Evolutionary conservation across 139 green algal genomes (phyloP).

Genomic region (Coelastrella sp.): DNA sequence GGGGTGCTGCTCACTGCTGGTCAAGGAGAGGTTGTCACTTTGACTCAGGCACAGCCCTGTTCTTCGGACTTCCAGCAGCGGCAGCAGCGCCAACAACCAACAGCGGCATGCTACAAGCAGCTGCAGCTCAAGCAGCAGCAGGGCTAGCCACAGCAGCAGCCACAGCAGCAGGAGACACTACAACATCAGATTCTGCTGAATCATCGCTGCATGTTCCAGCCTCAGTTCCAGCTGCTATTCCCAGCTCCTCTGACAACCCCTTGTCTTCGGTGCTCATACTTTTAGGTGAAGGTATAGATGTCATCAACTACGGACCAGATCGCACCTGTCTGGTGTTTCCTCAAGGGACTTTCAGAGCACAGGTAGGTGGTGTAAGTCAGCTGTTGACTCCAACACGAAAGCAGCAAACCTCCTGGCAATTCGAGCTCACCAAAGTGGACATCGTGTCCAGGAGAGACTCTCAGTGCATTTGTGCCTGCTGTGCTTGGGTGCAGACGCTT

Average conservation of each 20-base stretch:
- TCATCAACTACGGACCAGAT: constrained; percentile 51
- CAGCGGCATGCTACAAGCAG: not conserved
- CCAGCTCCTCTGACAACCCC: constrained; percentile 46
- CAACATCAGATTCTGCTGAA: too few species aligned
- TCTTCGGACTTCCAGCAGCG: constrained; percentile 53
- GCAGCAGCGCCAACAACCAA: not conserved
- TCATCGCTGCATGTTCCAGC: too few species aligned
- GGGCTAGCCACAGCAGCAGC: constrained; percentile 8
- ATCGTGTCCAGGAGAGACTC: too few species aligned
- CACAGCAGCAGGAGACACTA: not conserved
- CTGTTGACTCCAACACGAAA: too few species aligned
- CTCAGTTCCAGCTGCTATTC: too few species aligned
- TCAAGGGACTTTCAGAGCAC: constrained; percentile 62
- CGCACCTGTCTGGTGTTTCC: constrained; percentile 70
- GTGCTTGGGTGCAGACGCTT: too few species aligned
- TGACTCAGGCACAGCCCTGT: constrained; percentile 71
- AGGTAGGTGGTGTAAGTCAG: too few species aligned
- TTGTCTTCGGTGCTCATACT: constrained; percentile 48
- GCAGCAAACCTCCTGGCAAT: too few species aligned
- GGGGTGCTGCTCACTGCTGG: constrained; percentile 68
- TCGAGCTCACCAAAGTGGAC: too few species aligned
- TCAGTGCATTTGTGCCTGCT: too few species aligned
- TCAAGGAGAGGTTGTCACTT: constrained; percentile 63
- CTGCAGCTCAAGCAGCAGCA: constrained; percentile 11
- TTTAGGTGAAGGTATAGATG: constrained; percentile 47